Conservation (phyloP, 192 early-diverging fungal genomes). For the Linnemannia elongata region DNA sequence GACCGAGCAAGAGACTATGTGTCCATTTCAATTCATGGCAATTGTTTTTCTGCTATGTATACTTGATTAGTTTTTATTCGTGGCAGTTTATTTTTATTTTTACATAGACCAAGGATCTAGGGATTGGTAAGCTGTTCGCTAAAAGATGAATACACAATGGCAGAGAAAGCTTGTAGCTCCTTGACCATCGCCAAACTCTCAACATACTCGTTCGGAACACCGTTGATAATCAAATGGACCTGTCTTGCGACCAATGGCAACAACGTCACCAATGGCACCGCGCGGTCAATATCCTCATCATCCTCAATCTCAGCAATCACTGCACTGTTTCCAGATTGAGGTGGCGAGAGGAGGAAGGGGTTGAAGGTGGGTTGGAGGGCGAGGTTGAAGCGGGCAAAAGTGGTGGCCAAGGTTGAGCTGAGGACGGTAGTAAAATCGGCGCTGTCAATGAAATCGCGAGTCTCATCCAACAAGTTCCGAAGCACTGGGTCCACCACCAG, state of each 20-base stretch:
- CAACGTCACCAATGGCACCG: conserved; percentile 71
- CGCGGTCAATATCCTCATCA: conserved; percentile 53
- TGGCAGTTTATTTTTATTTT: not conserved
- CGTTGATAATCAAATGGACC: conserved; percentile 80
- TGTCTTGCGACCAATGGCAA: conserved; percentile 77
- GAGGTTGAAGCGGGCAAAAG: conserved; percentile 59
- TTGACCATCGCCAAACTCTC: conserved; percentile 77
- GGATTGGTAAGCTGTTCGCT: conserved; percentile 40
- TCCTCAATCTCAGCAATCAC: conserved; percentile 71
- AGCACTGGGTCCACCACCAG: conserved; percentile 73
- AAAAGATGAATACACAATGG: conserved; percentile 81
- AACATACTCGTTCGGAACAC: conserved; percentile 80
- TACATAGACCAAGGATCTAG: not conserved
- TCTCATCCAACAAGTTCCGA: conserved; percentile 84
- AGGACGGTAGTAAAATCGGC: conserved; percentile 64
- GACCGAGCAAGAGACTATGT: not conserved
- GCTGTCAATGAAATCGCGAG: conserved; percentile 88
- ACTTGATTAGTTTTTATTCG: not conserved
- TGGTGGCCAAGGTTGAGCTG: conserved; percentile 53
- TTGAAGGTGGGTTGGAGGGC: conserved; percentile 57
- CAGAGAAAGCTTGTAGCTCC: conserved; percentile 83
- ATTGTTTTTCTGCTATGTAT: not conserved
- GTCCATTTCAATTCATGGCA: not conserved
- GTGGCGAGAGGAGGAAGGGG: conserved; percentile 39
- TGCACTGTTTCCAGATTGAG: not conserved